Conservation (phyloP, 495 filamentous ascomycete species). For the Penicillium cinerascens region DNA sequence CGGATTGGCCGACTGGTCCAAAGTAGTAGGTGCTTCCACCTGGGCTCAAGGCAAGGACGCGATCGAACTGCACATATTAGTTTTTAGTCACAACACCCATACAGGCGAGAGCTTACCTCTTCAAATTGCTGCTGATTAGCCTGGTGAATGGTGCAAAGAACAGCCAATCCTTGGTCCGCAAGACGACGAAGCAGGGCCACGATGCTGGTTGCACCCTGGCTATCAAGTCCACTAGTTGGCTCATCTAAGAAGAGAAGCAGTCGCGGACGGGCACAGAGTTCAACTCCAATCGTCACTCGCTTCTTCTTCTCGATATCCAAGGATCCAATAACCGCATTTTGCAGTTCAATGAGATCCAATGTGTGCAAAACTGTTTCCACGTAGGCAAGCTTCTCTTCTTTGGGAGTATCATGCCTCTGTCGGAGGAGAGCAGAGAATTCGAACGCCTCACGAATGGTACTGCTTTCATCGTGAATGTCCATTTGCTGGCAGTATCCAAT, state of each 20-base stretch:
- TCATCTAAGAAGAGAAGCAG: slow-evolving; percentile 71
- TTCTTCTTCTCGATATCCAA: slow-evolving; percentile 63
- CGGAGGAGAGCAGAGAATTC: slow-evolving; percentile 81
- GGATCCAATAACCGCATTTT: slow-evolving; percentile 77
- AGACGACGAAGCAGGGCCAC: slow-evolving; percentile 67
- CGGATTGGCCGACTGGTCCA: slow-evolving; percentile 61
- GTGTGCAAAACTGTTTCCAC: slow-evolving; percentile 77
- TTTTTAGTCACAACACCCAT: background rate
- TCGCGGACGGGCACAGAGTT: slow-evolving; percentile 72
- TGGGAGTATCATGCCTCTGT: slow-evolving; percentile 63
- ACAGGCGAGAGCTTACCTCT: slow-evolving; percentile 34
- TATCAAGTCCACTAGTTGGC: slow-evolving; percentile 70
- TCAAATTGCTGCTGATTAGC: slow-evolving; percentile 80
- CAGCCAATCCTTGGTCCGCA: slow-evolving; percentile 60
- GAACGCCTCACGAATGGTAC: slow-evolving; percentile 81
- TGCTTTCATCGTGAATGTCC: slow-evolving; percentile 78
- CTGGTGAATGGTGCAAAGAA: slow-evolving; percentile 67
- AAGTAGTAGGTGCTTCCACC: slow-evolving; percentile 67
- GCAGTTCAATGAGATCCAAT: slow-evolving; percentile 77
- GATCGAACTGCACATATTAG: slow-evolving; percentile 56
- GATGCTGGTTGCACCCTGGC: slow-evolving; percentile 70
- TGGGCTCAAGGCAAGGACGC: slow-evolving; percentile 61
- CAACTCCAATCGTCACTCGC: slow-evolving; percentile 75
- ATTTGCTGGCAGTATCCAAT: slow-evolving; percentile 84
- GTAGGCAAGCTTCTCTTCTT: slow-evolving; percentile 73